phyloP scores from a whole-genome alignment of 345 rosid genomes.

The Camelina hispida region DNA sequence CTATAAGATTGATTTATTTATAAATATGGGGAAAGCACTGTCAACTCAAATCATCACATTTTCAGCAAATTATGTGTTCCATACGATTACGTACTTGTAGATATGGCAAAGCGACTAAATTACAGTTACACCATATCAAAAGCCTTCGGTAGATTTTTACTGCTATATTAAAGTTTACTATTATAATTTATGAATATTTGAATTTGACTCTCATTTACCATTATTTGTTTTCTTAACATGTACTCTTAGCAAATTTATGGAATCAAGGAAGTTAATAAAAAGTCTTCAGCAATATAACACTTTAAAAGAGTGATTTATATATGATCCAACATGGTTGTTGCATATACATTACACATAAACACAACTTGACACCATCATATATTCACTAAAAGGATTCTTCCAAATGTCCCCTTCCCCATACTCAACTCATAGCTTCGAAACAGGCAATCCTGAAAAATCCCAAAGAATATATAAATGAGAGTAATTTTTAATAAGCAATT shows the following conservation, averaged over 20 bases:
- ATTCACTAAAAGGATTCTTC: slow-evolving; percentile 16
- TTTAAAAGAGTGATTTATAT: slow-evolving; percentile 25
- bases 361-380: slow-evolving; percentile 27
- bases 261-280: background rate
- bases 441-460: slow-evolving; percentile 68
- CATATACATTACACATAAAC: slow-evolving; percentile 32
- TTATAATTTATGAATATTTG: too few species aligned
- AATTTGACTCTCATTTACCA: background rate
- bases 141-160: too few species aligned
- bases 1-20: too few species aligned
- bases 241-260: background rate
- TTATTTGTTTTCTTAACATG: background rate
- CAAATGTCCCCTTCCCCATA: slow-evolving; percentile 18
- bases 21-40: too few species aligned
- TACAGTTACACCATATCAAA: too few species aligned
- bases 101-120: too few species aligned
- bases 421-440: slow-evolving; percentile 71
- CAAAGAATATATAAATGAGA: slow-evolving; percentile 4
- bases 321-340: slow-evolving; percentile 32
- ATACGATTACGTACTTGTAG: too few species aligned
- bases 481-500: background rate
- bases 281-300: slow-evolving; percentile 5
- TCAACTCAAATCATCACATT: too few species aligned
- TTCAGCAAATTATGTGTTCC: too few species aligned
- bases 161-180: too few species aligned